Evolutionary conservation across 2,329 filamentous ascomycete species (phyloP).

Genomic region (Aspergillus sp.): DNA sequence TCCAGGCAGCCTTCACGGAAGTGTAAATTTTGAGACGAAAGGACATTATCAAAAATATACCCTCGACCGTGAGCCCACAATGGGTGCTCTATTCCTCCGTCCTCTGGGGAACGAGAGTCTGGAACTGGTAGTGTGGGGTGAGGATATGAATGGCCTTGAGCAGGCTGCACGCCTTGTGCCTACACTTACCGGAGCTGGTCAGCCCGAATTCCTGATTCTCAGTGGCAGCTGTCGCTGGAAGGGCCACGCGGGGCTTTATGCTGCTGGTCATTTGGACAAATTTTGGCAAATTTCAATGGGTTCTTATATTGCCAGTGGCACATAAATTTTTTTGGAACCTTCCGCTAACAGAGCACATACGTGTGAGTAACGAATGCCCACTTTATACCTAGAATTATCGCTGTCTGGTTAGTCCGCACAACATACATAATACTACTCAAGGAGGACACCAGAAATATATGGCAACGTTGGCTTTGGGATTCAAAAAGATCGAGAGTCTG

Average conservation of each 20-base stretch:
- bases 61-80: conserved; percentile 34
- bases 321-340: background rate
- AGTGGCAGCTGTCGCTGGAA: conserved; percentile 49
- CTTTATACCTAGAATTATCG: background rate
- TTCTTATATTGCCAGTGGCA: conserved; percentile 42
- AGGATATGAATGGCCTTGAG: conserved; percentile 46
- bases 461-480: background rate
- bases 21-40: conserved; percentile 2
- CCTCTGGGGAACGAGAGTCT: conserved; percentile 49
- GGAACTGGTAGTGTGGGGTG: conserved; percentile 59
- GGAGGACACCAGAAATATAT: background rate
- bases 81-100: conserved; percentile 54
- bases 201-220: conserved; percentile 58
- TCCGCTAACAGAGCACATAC: background rate
- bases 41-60: conserved; percentile 22
- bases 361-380: background rate
- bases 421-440: background rate
- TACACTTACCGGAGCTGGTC: conserved; percentile 56
- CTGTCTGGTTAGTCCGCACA: background rate
- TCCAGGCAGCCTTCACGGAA: background rate
- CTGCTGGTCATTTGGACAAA: conserved; percentile 57
- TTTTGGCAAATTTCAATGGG: conserved; percentile 52
- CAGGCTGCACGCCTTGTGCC: conserved; percentile 56
- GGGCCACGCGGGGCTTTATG: conserved; percentile 52
- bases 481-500: background rate